Evolutionary conservation across 176 grass and related monocot species (phyloP).

Genomic region (Elaeis guineensis): DNA sequence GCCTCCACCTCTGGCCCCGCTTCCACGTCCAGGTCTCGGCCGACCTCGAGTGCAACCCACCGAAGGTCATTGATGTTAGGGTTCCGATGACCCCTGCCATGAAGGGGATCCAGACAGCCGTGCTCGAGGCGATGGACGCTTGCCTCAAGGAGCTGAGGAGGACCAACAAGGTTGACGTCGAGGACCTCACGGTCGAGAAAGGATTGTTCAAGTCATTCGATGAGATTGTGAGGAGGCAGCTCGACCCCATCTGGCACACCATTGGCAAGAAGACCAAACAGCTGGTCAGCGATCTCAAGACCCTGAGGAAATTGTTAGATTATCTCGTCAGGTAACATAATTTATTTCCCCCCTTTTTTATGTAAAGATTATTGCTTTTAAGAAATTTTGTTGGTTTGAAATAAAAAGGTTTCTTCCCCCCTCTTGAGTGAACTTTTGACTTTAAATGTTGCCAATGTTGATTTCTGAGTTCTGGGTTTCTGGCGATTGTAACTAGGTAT

Average conservation of each 20-base stretch:
- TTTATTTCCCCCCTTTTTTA: not conserved
- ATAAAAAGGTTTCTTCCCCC: not conserved
- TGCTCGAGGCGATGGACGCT: slow-evolving; percentile 76
- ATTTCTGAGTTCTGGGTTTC: slow-evolving; percentile 5
- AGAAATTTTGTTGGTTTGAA: too few relatives aligned
- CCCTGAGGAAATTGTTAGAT: slow-evolving; percentile 86
- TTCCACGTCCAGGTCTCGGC: slow-evolving; percentile 73
- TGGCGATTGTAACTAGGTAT: slow-evolving; percentile 40
- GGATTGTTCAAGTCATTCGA: slow-evolving; percentile 96
- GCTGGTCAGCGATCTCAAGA: slow-evolving; percentile 91
- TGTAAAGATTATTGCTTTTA: too few relatives aligned
- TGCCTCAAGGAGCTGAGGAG: slow-evolving; percentile 87
- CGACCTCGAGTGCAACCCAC: slow-evolving; percentile 68
- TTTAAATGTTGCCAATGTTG: not conserved
- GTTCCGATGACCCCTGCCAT: slow-evolving; percentile 66
- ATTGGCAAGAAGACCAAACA: slow-evolving; percentile 99
- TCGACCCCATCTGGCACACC: slow-evolving; percentile 93
- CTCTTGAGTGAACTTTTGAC: not conserved
- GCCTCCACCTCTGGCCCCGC: slow-evolving; percentile 90
- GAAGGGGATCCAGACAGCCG: slow-evolving; percentile 67
- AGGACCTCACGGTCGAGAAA: slow-evolving; percentile 84
- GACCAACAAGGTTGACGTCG: slow-evolving; percentile 92
- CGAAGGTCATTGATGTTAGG: slow-evolving; percentile 78
- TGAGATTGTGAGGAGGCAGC: slow-evolving; percentile 82
- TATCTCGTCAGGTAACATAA: slow-evolving; percentile 65